Percentiles rank a stretch among this genome's conserved stretches.
Evolutionary conservation across 139 green algal species (phyloP).

Genomic region (Asterochloris sp.): DNA sequence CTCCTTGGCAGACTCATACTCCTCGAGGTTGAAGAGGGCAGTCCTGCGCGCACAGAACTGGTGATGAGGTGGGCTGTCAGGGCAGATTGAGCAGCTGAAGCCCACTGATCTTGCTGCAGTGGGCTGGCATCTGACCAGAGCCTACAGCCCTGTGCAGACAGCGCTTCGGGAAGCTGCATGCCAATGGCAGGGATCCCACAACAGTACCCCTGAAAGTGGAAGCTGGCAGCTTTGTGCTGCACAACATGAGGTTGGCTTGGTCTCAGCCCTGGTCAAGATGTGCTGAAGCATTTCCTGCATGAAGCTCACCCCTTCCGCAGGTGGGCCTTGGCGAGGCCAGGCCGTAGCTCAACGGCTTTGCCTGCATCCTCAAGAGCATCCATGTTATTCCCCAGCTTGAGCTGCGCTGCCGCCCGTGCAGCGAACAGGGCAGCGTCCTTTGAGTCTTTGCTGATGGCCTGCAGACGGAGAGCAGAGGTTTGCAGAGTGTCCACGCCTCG

Average conservation of each 20-base stretch:
- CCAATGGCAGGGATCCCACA: not conserved
- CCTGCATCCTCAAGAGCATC: constrained; percentile 69
- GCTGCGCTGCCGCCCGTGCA: constrained; percentile 48
- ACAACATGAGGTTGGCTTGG: too few species aligned
- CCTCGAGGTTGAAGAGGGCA: constrained; percentile 72
- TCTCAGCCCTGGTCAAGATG: too few species aligned
- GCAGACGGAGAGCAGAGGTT: not conserved
- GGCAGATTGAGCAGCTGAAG: not conserved
- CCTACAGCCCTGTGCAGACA: too few species aligned
- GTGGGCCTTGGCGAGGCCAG: constrained; percentile 52
- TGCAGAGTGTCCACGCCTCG: not conserved
- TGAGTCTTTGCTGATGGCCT: constrained; percentile 14
- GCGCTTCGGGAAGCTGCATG: not conserved
- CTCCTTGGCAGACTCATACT: constrained; percentile 83
- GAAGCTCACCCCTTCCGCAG: constrained; percentile 54
- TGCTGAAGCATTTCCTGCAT: not conserved
- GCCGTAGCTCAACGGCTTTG: constrained; percentile 65
- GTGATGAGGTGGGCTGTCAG: not conserved
- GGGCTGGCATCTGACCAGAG: too few species aligned
- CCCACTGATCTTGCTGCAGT: not conserved
- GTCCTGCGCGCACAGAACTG: constrained; percentile 13
- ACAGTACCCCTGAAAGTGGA: not conserved
- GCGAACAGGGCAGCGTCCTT: constrained; percentile 18
- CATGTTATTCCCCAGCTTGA: constrained; percentile 66
- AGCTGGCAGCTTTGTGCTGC: not conserved